Evolutionary conservation across 164 flowering plant species (phyloP).

Genomic region (Stephania cephalantha): DNA sequence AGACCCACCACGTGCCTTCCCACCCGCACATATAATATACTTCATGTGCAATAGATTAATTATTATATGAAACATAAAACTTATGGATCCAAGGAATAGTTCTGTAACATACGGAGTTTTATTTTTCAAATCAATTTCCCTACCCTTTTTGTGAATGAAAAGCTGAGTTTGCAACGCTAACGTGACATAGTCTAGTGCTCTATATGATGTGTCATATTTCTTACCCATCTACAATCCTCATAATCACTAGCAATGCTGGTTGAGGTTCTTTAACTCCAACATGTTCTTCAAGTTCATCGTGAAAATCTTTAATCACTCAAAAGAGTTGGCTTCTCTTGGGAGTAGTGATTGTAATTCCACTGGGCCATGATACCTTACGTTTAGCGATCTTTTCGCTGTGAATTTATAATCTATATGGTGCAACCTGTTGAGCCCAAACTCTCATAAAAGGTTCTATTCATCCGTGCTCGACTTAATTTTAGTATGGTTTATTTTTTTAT

Average conservation of each 20-base stretch:
- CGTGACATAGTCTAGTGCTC: background rate
- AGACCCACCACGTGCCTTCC: background rate
- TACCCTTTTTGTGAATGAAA: background rate
- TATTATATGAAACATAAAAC: background rate
- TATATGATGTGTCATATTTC: background rate
- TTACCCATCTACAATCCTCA: background rate
- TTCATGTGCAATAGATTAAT: background rate
- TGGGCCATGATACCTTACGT: background rate
- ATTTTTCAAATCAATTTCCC: background rate
- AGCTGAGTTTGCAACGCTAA: background rate
- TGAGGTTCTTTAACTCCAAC: background rate
- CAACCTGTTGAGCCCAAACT: background rate
- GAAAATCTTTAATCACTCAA: background rate
- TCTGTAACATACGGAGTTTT: background rate
- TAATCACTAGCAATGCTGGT: background rate
- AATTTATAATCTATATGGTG: background rate
- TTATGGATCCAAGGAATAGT: background rate
- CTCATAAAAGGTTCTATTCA: background rate
- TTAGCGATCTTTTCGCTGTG: background rate
- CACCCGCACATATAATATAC: background rate
- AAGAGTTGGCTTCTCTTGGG: background rate
- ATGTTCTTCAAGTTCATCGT: background rate
- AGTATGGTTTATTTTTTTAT: background rate
- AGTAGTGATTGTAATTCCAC: too few species aligned
- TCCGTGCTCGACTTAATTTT: background rate